These are phyloP conservation scores for Stachybotrys echinatus DNA, from an alignment of 2,329 filamentous ascomycete genomes.

Conservation along the genomic window DNA sequence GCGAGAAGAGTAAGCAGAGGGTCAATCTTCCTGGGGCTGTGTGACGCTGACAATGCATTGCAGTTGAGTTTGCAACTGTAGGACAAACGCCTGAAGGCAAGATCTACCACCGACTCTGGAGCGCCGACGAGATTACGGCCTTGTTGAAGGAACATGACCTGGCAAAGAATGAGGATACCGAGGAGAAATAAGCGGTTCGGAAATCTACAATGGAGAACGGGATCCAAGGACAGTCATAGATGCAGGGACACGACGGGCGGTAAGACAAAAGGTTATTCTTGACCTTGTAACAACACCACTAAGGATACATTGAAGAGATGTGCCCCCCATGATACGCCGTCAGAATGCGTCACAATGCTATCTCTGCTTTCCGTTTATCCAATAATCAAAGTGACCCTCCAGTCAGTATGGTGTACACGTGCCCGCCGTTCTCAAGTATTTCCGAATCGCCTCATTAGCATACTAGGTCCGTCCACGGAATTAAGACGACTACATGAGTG, in stretches of 20 bases:
- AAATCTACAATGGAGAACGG: neutral
- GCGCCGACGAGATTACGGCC: constrained; percentile 90
- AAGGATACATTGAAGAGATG: constrained; percentile 8
- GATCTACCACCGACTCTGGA: constrained; percentile 98
- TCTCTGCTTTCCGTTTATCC: neutral
- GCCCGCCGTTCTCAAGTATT: neutral
- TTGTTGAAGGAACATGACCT: constrained; percentile 93
- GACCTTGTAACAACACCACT: constrained; percentile 22
- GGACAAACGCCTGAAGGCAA: constrained; percentile 92
- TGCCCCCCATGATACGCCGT: neutral
- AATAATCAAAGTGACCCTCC: neutral
- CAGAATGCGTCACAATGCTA: neutral
- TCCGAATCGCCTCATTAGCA: neutral
- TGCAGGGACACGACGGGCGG: neutral
- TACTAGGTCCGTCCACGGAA: no score
- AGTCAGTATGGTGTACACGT: neutral
- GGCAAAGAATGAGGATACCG: constrained; percentile 74
- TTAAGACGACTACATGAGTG: no score
- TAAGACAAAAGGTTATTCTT: constrained; percentile 4
- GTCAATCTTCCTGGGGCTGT: neutral
- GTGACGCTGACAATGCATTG: constrained; percentile 10
- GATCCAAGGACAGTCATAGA: neutral
- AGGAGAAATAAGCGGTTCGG: constrained; percentile 59
- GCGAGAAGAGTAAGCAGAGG: constrained; percentile 86
- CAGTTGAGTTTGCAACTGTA: constrained; percentile 97